Conservation (phyloP, 805 yeast species). For the Candida chilensis region DNA sequence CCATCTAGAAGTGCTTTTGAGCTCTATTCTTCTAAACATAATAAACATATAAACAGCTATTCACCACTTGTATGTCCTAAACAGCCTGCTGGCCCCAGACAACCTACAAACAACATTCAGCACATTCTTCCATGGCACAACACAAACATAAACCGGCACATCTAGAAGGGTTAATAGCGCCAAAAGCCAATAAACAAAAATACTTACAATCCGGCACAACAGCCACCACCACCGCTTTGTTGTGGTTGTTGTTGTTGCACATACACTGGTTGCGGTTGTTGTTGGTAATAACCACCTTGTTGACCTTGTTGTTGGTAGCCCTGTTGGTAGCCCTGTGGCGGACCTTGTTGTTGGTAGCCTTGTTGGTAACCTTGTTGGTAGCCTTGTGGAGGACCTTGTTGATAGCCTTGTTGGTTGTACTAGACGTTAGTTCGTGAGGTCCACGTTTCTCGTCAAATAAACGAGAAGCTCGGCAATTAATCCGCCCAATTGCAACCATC, state of each 20-base stretch:
- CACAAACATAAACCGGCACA: conserved; percentile 7
- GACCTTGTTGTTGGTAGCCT: conserved; percentile 8
- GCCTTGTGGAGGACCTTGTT: conserved; percentile 8
- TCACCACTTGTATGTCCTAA: too few relatives aligned
- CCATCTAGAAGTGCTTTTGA: too few relatives aligned
- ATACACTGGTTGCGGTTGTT: conserved; percentile 22
- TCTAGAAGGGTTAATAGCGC: conserved; percentile 1
- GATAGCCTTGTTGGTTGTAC: conserved; percentile 1
- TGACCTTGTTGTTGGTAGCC: conserved; percentile 17
- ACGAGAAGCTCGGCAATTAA: too few relatives aligned
- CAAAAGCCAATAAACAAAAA: conserved; percentile 7
- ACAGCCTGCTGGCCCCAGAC: too few relatives aligned
- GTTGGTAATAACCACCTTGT: conserved; percentile 17
- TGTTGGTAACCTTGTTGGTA: conserved; percentile 2
- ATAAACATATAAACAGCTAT: too few relatives aligned
- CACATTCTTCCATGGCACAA: conserved; percentile 5
- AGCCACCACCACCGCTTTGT: conserved; percentile 11
- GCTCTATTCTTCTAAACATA: too few relatives aligned
- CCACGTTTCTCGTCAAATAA: too few relatives aligned
- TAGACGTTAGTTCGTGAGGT: neutral
- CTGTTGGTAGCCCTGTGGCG: conserved; percentile 12
- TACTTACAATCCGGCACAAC: conserved; percentile 13
- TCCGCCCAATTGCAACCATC: conserved; percentile 1
- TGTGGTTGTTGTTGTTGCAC: conserved; percentile 16
- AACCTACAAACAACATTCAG: too few relatives aligned